Conservation (phyloP, 2,329 filamentous ascomycete genomes). For the Keithomyces neogunnii region DNA sequence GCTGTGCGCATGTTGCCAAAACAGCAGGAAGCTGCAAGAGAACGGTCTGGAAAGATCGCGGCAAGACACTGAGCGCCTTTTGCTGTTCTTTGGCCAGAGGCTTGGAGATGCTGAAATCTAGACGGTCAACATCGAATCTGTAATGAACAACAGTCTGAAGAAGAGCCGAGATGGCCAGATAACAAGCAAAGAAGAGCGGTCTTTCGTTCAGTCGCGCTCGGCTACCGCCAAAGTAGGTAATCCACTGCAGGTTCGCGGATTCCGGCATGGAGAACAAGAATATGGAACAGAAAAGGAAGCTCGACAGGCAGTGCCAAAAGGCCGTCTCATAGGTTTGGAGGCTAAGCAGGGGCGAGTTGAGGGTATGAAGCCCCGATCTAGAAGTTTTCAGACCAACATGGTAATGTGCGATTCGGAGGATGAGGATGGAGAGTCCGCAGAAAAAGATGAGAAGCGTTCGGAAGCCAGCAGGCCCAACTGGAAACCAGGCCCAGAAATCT, state of each 20-base stretch:
- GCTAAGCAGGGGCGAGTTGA: slow-evolving; percentile 48
- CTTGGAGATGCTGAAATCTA: slow-evolving; percentile 31
- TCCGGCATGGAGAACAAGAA: slow-evolving; percentile 65
- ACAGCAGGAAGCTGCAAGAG: slow-evolving; percentile 30
- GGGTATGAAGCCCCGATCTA: slow-evolving; percentile 56
- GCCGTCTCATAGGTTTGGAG: slow-evolving; percentile 60
- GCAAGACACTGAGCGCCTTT: slow-evolving; percentile 15
- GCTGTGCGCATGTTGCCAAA: slow-evolving; percentile 28
- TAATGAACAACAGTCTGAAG: slow-evolving; percentile 65
- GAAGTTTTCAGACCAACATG: slow-evolving; percentile 68
- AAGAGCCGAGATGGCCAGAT: slow-evolving; percentile 59
- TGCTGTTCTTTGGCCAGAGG: slow-evolving; percentile 13
- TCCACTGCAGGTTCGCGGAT: slow-evolving; percentile 58
- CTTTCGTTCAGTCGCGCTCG: slow-evolving; percentile 76
- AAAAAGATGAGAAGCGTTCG: slow-evolving; percentile 69
- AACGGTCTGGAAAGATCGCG: slow-evolving; percentile 26
- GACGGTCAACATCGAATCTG: slow-evolving; percentile 62
- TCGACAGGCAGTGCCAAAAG: slow-evolving; percentile 69
- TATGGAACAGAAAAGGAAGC: slow-evolving; percentile 69
- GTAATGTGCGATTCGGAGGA: slow-evolving; percentile 78
- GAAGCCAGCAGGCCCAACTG: slow-evolving; percentile 65
- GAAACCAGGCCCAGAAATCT: slow-evolving; percentile 86
- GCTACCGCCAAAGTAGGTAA: slow-evolving; percentile 63
- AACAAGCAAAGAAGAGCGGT: slow-evolving; percentile 68
- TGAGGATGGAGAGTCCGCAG: slow-evolving; percentile 67